phyloP scores from a whole-genome alignment of 2,329 filamentous ascomycete genomes.

The Venturia carpophila region DNA sequence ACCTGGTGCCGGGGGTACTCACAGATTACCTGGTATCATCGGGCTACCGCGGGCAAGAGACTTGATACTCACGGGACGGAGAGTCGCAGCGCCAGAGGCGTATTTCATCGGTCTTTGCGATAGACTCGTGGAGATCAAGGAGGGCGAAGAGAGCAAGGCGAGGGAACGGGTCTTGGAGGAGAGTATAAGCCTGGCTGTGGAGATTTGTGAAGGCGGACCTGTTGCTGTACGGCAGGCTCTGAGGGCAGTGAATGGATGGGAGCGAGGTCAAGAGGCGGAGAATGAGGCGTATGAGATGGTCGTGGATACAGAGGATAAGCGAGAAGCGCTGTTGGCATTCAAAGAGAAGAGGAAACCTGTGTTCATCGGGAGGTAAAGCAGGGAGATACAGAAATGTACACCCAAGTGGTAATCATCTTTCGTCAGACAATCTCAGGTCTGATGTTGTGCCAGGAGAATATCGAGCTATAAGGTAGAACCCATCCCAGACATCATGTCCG shows the following conservation, averaged over 20 bases:
- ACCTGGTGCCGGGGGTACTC: conserved; percentile 87
- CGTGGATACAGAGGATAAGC: conserved; percentile 72
- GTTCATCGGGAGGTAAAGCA: conserved; percentile 50
- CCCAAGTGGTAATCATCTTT: background rate
- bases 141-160: conserved; percentile 48
- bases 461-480: background rate
- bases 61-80: conserved; percentile 80
- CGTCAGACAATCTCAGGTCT: no score
- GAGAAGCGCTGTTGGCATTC: conserved; percentile 85
- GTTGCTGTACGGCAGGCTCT: conserved; percentile 73
- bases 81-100: conserved; percentile 74
- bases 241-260: conserved; percentile 64
- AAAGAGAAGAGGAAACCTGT: conserved; percentile 62
- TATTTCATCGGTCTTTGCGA: conserved; percentile 89
- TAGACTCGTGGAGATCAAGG: conserved; percentile 73
- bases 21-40: conserved; percentile 74
- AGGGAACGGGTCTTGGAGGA: conserved; percentile 63
- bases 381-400: background rate
- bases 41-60: conserved; percentile 78
- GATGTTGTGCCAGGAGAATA: background rate
- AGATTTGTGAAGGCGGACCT: conserved; percentile 86
- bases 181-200: conserved; percentile 67
- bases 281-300: conserved; percentile 80
- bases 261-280: conserved; percentile 63
- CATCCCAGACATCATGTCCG: no score